A percentile compares a stretch with the other conserved stretches of the same genome.
phyloP scores from a whole-genome alignment of 345 rosid genomes.

The Arabidopsis suecica region DNA sequence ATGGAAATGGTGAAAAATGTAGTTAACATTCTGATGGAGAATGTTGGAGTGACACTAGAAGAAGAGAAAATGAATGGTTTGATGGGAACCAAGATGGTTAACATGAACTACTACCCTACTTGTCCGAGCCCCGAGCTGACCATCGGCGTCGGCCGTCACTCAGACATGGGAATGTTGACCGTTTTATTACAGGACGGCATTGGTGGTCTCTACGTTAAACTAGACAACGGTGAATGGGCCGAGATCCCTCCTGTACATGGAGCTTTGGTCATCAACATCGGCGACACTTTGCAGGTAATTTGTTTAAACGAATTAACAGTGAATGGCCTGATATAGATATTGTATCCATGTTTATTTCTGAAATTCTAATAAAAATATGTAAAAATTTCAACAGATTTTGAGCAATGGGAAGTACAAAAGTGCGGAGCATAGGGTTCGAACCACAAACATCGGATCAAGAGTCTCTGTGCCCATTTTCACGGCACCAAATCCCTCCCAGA shows the following conservation, averaged over 20 bases:
- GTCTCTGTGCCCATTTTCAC: slow-evolving; percentile 65
- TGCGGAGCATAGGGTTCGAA: slow-evolving; percentile 61
- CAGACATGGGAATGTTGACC: slow-evolving; percentile 64
- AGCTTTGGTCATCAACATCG: slow-evolving; percentile 54
- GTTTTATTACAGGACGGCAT: slow-evolving; percentile 65
- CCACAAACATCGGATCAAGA: slow-evolving; percentile 54
- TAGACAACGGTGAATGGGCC: slow-evolving; percentile 48
- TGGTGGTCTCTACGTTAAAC: slow-evolving; percentile 67
- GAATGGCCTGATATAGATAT: neutral
- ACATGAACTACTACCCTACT: slow-evolving; percentile 67
- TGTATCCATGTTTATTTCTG: neutral
- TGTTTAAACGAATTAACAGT: neutral
- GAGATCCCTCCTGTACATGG: slow-evolving; percentile 50
- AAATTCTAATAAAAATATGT: neutral
- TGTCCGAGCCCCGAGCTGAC: slow-evolving; percentile 70
- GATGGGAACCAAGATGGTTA: slow-evolving; percentile 52
- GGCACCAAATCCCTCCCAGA: slow-evolving; percentile 49
- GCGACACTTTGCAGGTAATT: slow-evolving; percentile 51
- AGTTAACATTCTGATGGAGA: slow-evolving; percentile 48
- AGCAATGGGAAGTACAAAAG: slow-evolving; percentile 69
- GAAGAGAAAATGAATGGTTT: slow-evolving; percentile 51
- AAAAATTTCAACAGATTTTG: slow-evolving; percentile 45
- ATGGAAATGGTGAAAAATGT: slow-evolving; percentile 51
- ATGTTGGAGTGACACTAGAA: slow-evolving; percentile 49
- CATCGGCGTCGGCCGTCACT: slow-evolving; percentile 67